These are phyloP conservation scores for Teunomyces pallodes DNA, from an alignment of 805 yeast species.

Conservation along the genomic window DNA sequence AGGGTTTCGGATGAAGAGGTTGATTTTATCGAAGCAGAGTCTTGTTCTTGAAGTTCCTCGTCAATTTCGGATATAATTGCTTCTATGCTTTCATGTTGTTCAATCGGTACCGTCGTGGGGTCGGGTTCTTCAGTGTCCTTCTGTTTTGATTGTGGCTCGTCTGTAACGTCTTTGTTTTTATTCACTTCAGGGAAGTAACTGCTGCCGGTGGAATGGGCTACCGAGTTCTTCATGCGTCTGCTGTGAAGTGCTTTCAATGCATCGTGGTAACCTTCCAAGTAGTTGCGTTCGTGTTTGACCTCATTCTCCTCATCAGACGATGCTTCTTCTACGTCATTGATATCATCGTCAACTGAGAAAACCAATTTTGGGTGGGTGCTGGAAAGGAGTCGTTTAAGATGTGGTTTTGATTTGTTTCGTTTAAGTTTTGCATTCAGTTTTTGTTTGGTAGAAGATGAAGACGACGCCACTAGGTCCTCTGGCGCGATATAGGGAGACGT, in stretches of 20 bases:
- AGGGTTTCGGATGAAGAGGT: constrained; percentile 45
- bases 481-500: not conserved
- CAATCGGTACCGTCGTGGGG: not conserved
- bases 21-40: constrained; percentile 25
- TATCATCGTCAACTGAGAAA: constrained; percentile 81
- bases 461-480: constrained; percentile 3
- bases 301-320: constrained; percentile 36
- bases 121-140: constrained; percentile 1
- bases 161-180: not conserved
- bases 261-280: constrained; percentile 71
- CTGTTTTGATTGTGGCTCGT: not conserved
- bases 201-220: not conserved
- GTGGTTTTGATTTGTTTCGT: constrained; percentile 28
- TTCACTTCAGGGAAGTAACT: constrained; percentile 9
- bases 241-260: constrained; percentile 49
- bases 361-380: constrained; percentile 32
- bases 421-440: constrained; percentile 9
- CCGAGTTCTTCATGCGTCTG: constrained; percentile 13
- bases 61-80: constrained; percentile 9
- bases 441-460: not conserved
- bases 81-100: not conserved
- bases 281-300: constrained; percentile 31
- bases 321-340: constrained; percentile 56
- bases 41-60: constrained; percentile 19
- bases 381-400: constrained; percentile 25